Base-by-base conservation (phyloP, 352 stramenopile species). In the Blastocystis sp. region DNA sequence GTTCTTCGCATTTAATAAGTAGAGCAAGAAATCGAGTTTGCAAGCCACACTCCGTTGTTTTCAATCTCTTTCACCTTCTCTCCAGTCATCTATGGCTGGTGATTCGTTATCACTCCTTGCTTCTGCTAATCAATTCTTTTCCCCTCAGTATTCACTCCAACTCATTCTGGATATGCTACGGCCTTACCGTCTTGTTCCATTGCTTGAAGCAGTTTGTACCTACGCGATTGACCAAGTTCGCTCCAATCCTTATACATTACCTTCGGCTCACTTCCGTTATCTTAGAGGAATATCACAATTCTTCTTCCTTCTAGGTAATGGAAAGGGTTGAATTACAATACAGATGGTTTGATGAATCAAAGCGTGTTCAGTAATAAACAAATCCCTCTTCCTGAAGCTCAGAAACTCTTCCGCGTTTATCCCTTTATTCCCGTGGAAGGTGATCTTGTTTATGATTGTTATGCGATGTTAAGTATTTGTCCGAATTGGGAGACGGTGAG, bases 371-470 rank as follows among this genome's bases (percentile, higher is more conserved):
- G 21, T 14, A 35, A 21, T 7, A 61, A 43, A 61, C 12, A 19
- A 0, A n/a, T 80, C 21, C 43, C n/a, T 32, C 46, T 80, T 32
- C 11, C 46, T 19, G 69, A 80, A 4, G 46, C 46, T 11, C 69
- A 80, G 46, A 80, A 80, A 52, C 69, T 59, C 0, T 61, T 80
- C 42, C 43, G 69, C 43, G 69, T 80, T 21, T 80, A 63, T 58
- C 69, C 69, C 11, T 59, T 61, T 21, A 24, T 80, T 35, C 69
- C 69, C 51, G 69, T 59, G 12, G 42, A 61, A 14, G 52, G 19
- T 35, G 69, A 80, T 12, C 35, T 80, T 11, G 69, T 80, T 21
- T 80, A 61, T 37, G 6, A 39, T 19, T 29, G 24, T 21, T 58
- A 65, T 21, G 37, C 19, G 19, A 35, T 80, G 6, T 29, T 80